phyloP scores from a whole-genome alignment of 805 yeast species.

The Candida hungchunana region DNA sequence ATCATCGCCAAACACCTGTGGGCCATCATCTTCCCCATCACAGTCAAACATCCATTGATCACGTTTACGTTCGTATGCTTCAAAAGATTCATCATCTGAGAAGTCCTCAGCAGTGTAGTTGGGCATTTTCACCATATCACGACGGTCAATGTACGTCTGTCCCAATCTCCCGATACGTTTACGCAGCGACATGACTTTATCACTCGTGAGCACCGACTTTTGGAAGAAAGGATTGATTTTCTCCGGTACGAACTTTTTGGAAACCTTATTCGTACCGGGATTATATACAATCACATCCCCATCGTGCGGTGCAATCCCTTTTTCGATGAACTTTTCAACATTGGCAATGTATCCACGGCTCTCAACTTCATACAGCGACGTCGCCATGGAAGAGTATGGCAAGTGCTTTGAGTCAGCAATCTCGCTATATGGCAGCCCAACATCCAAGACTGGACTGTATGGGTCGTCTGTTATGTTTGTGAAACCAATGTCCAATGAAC shows the following conservation, averaged over 20 bases:
- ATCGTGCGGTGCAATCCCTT: constrained; percentile 23
- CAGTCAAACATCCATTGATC: constrained; percentile 68
- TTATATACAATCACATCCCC: constrained; percentile 29
- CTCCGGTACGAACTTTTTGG: constrained; percentile 31
- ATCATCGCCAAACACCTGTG: constrained; percentile 60
- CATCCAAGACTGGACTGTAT: constrained; percentile 72
- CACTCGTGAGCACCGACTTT: constrained; percentile 32
- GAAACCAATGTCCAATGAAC: constrained; percentile 61
- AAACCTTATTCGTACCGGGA: constrained; percentile 20
- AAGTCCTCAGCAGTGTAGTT: constrained; percentile 26
- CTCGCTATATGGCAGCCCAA: constrained; percentile 47
- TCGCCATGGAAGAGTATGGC: constrained; percentile 77
- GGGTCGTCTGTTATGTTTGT: constrained; percentile 86
- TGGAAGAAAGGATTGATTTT: constrained; percentile 33
- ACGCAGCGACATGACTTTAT: constrained; percentile 54
- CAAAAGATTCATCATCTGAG: constrained; percentile 28
- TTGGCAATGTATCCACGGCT: constrained; percentile 45
- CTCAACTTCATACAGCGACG: constrained; percentile 61
- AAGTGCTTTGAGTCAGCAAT: constrained; percentile 56
- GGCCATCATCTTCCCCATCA: constrained; percentile 37
- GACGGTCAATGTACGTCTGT: constrained; percentile 70
- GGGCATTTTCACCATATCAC: constrained; percentile 40
- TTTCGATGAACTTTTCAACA: constrained; percentile 21
- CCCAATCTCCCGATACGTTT: constrained; percentile 73
- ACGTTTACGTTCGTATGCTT: constrained; percentile 42